Conservation (phyloP, 2,329 filamentous ascomycete species). For the Claviceps pazoutovae region DNA sequence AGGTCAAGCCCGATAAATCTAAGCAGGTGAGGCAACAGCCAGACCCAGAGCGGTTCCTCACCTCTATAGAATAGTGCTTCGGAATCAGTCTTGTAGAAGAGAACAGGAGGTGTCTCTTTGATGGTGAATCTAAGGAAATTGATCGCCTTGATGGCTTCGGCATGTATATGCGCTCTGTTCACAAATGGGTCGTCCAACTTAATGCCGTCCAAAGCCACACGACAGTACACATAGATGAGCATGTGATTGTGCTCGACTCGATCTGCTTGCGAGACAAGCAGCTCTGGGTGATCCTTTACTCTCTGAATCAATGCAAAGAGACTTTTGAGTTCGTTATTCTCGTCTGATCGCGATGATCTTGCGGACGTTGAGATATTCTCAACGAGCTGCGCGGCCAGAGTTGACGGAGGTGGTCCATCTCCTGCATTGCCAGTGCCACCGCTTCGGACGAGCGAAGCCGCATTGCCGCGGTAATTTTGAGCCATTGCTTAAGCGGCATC, state of each 20-base stretch:
- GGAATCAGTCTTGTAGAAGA: slow-evolving; percentile 32
- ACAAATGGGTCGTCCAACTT: slow-evolving; percentile 56
- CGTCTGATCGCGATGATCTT: slow-evolving; percentile 46
- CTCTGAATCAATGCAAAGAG: slow-evolving; percentile 45
- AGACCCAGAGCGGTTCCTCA: slow-evolving; percentile 49
- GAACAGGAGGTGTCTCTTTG: slow-evolving; percentile 57
- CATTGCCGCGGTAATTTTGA: slow-evolving; percentile 11
- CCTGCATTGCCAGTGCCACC: slow-evolving; percentile 9
- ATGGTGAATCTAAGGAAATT: slow-evolving; percentile 65
- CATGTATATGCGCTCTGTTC: slow-evolving; percentile 36
- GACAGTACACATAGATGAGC: slow-evolving; percentile 70
- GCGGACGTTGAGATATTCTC: slow-evolving; percentile 59
- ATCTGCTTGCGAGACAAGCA: slow-evolving; percentile 48
- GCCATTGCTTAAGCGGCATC: slow-evolving; percentile 18
- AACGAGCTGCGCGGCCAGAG: slow-evolving; percentile 76
- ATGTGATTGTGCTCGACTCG: slow-evolving; percentile 68
- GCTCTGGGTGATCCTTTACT: slow-evolving; percentile 34
- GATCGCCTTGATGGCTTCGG: slow-evolving; percentile 57
- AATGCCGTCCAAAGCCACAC: slow-evolving; percentile 61
- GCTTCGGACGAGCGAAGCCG: slow-evolving; percentile 7
- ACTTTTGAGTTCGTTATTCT: slow-evolving; percentile 60
- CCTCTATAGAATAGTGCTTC: slow-evolving; percentile 37
- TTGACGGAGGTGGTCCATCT: slow-evolving; percentile 50
- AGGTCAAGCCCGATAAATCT: slow-evolving; percentile 39
- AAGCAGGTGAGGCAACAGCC: slow-evolving; percentile 46